Base-by-base conservation (phyloP, 441 rosid genomes). In the Macaranga tanarius region DNA sequence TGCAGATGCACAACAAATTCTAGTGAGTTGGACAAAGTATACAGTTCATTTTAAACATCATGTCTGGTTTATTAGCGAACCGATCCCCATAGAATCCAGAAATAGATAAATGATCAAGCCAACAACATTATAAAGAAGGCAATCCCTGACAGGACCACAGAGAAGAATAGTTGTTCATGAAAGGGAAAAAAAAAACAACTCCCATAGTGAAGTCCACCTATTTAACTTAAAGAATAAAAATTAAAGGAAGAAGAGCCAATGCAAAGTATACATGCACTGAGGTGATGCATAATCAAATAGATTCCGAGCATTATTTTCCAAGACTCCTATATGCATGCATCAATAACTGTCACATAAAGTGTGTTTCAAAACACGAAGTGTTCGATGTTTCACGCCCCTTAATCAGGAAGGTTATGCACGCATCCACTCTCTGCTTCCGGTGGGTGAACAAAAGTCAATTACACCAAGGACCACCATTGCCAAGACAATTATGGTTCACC, bases 1-100 rank as follows among this genome's bases (percentile, higher is more conserved):
- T 94, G 85, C 87, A 86, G 58, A 44, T 25, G 61, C 69, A 77
- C 62, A 79, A 38, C 44, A 19, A 31, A 7, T 10, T 65, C 60
- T 20, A 26, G 72, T 4, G 26, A 38, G 55, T 16, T 1, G 13
- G 58, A 51, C 31, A 62, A 9, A 52, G n/a, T 5, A 71, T 11
- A n/a, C 40, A 38, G 17, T 60, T 34, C 31, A n/a, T 5, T 9
- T 34, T 34, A 34, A 23, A 10, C 28, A 47, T 40, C 22, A 65
- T 31, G 22, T 38, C 47, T 28, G 23, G n/a, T 23, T 12, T 7
- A 45, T 26, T 55, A 44, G 76, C 65, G 56, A 34, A 34, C 38
- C 38, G 6, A 34, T 34, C 6, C 38, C 38, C 15, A 65, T 44
- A 59, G 55, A 54, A 25, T 34, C 57, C 47, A 57, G 54, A 56